phyloP scores from a whole-genome alignment of 2,329 filamentous ascomycete genomes.

The Botrytis aclada region DNA sequence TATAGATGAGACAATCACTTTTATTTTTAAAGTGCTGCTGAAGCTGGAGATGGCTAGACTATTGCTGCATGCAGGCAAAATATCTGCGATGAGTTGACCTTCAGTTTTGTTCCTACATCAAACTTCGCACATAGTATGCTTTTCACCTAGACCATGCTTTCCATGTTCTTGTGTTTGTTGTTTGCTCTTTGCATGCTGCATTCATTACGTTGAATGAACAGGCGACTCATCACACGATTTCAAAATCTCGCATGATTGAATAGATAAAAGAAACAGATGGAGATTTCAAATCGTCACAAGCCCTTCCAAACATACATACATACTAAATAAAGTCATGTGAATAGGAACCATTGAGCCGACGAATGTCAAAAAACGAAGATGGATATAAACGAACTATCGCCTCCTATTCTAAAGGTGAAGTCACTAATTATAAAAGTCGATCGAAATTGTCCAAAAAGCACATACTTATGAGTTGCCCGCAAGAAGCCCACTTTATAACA shows the following conservation, averaged over 20 bases:
- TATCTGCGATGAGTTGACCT: not conserved
- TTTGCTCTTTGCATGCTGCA: not conserved
- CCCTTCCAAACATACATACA: not conserved
- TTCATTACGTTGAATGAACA: too few relatives aligned
- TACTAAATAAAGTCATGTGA: not conserved
- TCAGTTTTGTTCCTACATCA: not conserved
- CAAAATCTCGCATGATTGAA: too few relatives aligned
- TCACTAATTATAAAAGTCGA: not conserved
- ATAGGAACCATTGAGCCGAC: not conserved
- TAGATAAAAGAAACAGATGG: not conserved
- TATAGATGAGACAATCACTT: not conserved
- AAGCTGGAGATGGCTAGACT: not conserved
- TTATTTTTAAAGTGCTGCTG: not conserved
- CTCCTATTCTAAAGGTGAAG: not conserved
- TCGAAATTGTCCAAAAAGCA: too few relatives aligned
- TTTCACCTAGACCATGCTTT: not conserved
- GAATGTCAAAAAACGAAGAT: not conserved
- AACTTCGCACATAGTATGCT: not conserved
- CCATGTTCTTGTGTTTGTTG: not conserved
- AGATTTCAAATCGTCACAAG: not conserved
- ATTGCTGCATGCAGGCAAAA: not conserved
- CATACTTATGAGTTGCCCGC: too few relatives aligned
- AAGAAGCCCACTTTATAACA: not conserved
- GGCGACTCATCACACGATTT: too few relatives aligned
- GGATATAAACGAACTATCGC: not conserved